A percentile compares a stretch with the other conserved stretches of the same genome.
phyloP scores from a whole-genome alignment of 2,329 filamentous ascomycete species.

The Elsinoe necatrix region DNA sequence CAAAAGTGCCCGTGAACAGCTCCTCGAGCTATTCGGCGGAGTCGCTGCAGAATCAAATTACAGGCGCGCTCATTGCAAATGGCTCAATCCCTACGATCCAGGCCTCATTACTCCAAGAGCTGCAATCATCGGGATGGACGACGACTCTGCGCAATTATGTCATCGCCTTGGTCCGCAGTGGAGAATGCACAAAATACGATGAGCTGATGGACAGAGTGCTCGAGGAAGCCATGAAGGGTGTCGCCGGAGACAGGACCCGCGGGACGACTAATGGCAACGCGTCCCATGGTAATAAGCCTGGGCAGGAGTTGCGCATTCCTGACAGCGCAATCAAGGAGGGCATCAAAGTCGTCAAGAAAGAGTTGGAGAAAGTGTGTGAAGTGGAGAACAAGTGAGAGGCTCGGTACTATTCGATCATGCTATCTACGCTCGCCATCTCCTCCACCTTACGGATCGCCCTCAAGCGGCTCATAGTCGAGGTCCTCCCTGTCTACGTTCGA shows the following conservation, averaged over 20 bases:
- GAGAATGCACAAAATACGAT: conserved; percentile 49
- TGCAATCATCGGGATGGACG: conserved; percentile 52
- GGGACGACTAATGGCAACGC: conserved; percentile 18
- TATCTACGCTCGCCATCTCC: not conserved
- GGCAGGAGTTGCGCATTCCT: conserved; percentile 24
- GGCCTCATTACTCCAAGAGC: conserved; percentile 43
- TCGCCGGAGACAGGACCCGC: conserved; percentile 24
- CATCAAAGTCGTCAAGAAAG: conserved; percentile 44
- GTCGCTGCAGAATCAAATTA: conserved; percentile 34
- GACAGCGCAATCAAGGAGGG: conserved; percentile 44
- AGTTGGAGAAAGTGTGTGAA: conserved; percentile 26
- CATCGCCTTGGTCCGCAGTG: conserved; percentile 48
- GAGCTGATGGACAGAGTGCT: conserved; percentile 49
- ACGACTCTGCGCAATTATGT: conserved; percentile 47
- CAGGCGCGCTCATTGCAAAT: conserved; percentile 38
- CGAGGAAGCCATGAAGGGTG: conserved; percentile 33
- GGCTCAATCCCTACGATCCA: conserved; percentile 50
- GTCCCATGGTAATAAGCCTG: conserved; percentile 22
- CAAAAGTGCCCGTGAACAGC: conserved; percentile 34
- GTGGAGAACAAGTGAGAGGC: conserved; percentile 12
- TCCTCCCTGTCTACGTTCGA: not conserved
- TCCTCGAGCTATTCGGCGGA: conserved; percentile 32
- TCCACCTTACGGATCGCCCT: not conserved
- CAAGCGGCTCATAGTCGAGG: not conserved
- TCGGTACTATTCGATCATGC: not conserved